Evolutionary conservation across 192 early-diverging fungal species (phyloP), one percentile per base, ranked within the genome.

Genomic region (Obelidium mucronatum): DNA sequence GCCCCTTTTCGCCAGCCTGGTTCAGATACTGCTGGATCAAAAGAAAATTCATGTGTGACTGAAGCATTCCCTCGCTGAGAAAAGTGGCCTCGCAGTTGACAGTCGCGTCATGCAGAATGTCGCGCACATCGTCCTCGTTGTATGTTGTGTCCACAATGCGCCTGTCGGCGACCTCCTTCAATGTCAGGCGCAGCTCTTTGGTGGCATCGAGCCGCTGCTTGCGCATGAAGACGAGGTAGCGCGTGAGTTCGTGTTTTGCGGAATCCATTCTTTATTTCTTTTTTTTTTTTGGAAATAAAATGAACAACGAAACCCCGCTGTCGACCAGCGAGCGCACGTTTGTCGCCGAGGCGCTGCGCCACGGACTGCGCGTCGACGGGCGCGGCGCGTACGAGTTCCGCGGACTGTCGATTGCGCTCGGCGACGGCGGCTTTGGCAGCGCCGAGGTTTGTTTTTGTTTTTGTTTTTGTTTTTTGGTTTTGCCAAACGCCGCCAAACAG

Each of bases 251-350:
- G n/a, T n/a, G n/a, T n/a, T n/a, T n/a, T 59, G n/a, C 52, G 11
- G 33, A 42, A 58, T 72, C 28, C 56, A 59, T 59, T n/a, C 34
- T 34, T 54, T 33, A 1, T 2, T 42, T 37, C 22, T 42, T 42
- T 42, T 51, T 68, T 11, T 26, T 58, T 44, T 55, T 55, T 44
- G 31, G 34, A 52, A 69, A 58, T 48, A 28, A n/a, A 52, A 67
- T 70, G 66, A 58, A 58, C 55, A 67, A 5, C 1, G 66, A 33
- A 26, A n/a, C 24, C 11, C 40, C 40, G 15, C 82, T 88, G 53
- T 93, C 93, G 48, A 91, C 76, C 37, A 94, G 94, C 63, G 93
- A 98, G 75, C 84, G 85, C 37, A 84, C 83, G 33, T 98, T 96
- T 80, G 78, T 96, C 15, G 68, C 94, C 3, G 63, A 87, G 19